Conservation (phyloP, 371 early-diverging fungal species). For the Actinomucor elegans region DNA sequence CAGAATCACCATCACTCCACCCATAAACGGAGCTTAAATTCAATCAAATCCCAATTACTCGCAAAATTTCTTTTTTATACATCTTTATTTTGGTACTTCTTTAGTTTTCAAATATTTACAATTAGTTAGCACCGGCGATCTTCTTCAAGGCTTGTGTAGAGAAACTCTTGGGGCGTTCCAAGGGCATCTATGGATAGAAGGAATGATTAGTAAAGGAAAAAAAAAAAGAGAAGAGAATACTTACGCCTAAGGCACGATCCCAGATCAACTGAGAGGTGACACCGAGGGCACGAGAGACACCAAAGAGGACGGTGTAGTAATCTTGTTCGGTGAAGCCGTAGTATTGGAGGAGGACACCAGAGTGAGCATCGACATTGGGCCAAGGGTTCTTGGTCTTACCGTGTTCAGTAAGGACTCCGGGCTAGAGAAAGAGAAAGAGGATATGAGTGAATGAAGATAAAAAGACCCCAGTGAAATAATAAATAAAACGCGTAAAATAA, state of each 20-base stretch:
- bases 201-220: slow-evolving; percentile 6
- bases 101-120: too few relatives aligned
- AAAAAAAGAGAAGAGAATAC: slow-evolving; percentile 59
- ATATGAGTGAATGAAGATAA: too few relatives aligned
- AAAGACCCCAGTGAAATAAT: too few relatives aligned
- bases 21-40: too few relatives aligned
- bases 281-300: slow-evolving; percentile 97
- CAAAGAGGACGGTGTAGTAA: slow-evolving; percentile 98
- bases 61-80: too few relatives aligned
- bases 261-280: slow-evolving; percentile 93
- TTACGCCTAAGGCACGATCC: slow-evolving; percentile 90
- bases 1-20: too few relatives aligned
- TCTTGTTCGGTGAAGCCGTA: slow-evolving; percentile 97
- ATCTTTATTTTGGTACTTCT: too few relatives aligned
- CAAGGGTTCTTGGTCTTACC: slow-evolving; percentile 99
- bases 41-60: too few relatives aligned
- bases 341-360: slow-evolving; percentile 95
- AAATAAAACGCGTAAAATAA: too few relatives aligned
- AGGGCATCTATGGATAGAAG: slow-evolving; percentile 53
- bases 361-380: slow-evolving; percentile 99
- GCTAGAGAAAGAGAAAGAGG: slow-evolving; percentile 37
- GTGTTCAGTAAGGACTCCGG: slow-evolving; percentile 95
- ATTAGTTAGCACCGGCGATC: slow-evolving; percentile 64
- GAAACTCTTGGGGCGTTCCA: slow-evolving; percentile 96
- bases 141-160: slow-evolving; percentile 84